Conservation (phyloP, 2,329 filamentous ascomycete species). For the Xylaria sp. region DNA sequence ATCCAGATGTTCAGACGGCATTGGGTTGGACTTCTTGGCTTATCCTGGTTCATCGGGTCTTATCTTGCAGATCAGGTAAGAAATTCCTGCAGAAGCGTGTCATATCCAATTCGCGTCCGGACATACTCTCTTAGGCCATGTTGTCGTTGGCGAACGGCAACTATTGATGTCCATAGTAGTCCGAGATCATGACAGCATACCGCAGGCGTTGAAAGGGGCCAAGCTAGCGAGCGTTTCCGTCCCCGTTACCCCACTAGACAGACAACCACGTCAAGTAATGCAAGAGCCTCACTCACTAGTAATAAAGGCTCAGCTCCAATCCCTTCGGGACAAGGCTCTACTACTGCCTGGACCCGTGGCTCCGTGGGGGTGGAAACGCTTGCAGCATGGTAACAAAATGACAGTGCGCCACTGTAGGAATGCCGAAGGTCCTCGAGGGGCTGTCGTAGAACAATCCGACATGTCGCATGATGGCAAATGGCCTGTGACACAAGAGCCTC, state of each 20-base stretch:
- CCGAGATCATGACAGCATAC: neutral
- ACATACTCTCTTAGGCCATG: neutral
- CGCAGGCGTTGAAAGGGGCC: neutral
- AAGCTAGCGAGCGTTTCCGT: neutral
- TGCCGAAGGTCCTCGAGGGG: slow-evolving; percentile 1
- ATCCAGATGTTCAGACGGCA: neutral
- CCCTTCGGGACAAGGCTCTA: slow-evolving; percentile 1
- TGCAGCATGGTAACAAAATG: slow-evolving; percentile 2
- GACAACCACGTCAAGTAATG: slow-evolving; percentile 10
- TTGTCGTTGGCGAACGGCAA: neutral
- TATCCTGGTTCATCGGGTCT: neutral
- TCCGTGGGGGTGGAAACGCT: slow-evolving; percentile 8
- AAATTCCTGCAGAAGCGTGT: neutral
- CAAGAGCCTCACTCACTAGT: neutral
- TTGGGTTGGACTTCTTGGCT: neutral
- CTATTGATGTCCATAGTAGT: neutral
- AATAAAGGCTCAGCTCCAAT: neutral
- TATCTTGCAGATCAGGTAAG: neutral
- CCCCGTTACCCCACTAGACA: slow-evolving; percentile 2
- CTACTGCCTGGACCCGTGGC: slow-evolving; percentile 4
- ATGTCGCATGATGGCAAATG: slow-evolving; percentile 14
- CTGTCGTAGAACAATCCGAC: slow-evolving; percentile 4
- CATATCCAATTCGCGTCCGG: neutral
- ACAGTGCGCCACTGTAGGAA: slow-evolving; percentile 4
- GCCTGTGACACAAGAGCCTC: slow-evolving; percentile 19